Conservation (phyloP, 805 yeast genomes). For the Candida ovalis region DNA sequence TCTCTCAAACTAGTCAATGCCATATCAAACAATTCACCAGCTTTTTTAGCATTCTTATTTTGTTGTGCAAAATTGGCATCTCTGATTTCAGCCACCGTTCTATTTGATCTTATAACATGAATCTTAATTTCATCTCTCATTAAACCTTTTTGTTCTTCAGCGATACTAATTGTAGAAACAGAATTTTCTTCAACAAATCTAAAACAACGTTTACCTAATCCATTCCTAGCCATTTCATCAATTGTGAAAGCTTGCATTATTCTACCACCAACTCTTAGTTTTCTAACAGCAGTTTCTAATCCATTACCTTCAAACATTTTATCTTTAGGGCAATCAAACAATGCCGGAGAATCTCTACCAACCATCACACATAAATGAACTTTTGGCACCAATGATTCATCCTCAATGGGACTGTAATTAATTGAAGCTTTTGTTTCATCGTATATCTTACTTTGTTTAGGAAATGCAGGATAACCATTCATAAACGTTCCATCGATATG, state of each 20-base stretch:
- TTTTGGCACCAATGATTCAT: constrained; percentile 50
- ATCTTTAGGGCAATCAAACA: constrained; percentile 64
- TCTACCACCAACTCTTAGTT: constrained; percentile 76
- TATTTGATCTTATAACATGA: constrained; percentile 68
- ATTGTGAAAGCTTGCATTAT: constrained; percentile 88
- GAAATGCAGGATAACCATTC: constrained; percentile 32
- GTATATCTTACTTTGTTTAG: constrained; percentile 11
- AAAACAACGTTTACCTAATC: constrained; percentile 75
- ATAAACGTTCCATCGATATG: constrained; percentile 37
- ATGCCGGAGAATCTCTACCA: constrained; percentile 68
- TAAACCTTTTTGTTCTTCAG: constrained; percentile 31
- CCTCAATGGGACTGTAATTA: constrained; percentile 46
- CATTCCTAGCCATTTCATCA: constrained; percentile 78
- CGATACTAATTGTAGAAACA: constrained; percentile 47
- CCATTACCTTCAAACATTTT: constrained; percentile 55
- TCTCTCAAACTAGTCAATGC: constrained; percentile 69
- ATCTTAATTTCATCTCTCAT: constrained; percentile 56
- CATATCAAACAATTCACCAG: constrained; percentile 74
- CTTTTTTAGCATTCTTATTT: constrained; percentile 62
- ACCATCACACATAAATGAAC: constrained; percentile 71
- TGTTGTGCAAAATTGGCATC: constrained; percentile 87
- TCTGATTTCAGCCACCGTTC: constrained; percentile 66
- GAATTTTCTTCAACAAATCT: constrained; percentile 65
- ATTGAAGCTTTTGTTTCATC: constrained; percentile 26
- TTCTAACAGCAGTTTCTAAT: constrained; percentile 62